Evolutionary conservation across 805 yeast genomes (phyloP).

Genomic region (Ogataea chonburiensis): DNA sequence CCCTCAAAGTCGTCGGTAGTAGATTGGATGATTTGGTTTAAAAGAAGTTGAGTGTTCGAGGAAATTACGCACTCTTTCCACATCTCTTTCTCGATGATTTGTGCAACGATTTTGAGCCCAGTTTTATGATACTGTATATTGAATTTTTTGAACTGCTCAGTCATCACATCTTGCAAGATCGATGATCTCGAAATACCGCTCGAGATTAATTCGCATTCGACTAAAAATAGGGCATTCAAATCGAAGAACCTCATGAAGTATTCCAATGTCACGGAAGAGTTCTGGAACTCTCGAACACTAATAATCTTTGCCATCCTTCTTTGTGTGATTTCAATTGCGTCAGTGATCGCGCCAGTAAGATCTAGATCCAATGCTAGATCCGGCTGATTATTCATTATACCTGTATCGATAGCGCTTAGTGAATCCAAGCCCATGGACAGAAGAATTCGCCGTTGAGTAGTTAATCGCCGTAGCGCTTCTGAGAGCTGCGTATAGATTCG

Average conservation of each 20-base stretch:
- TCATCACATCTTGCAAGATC: constrained; percentile 65
- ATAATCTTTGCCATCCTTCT: constrained; percentile 74
- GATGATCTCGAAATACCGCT: constrained; percentile 56
- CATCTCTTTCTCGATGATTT: constrained; percentile 59
- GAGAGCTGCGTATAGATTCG: constrained; percentile 61
- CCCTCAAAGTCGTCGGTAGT: constrained; percentile 42
- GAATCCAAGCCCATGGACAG: constrained; percentile 65
- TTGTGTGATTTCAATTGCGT: constrained; percentile 70
- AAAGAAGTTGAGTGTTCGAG: constrained; percentile 43
- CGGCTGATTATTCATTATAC: constrained; percentile 31
- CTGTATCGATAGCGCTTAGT: constrained; percentile 32
- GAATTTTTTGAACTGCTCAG: constrained; percentile 64
- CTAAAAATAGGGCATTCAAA: constrained; percentile 64
- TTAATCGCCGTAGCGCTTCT: constrained; percentile 70
- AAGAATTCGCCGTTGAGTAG: constrained; percentile 74
- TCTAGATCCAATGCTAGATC: constrained; percentile 59
- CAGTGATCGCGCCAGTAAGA: constrained; percentile 61
- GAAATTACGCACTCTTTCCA: constrained; percentile 78
- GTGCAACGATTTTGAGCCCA: constrained; percentile 45
- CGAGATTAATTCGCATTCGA: constrained; percentile 80
- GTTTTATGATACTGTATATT: constrained; percentile 53
- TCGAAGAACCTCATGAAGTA: constrained; percentile 67
- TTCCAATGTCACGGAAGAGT: constrained; percentile 53
- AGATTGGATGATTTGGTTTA: constrained; percentile 51
- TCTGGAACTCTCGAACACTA: constrained; percentile 72